A percentile compares a stretch with the other conserved stretches of the same genome.
Conservation (phyloP, 1,284 basidiomycete species). For the Inonotus hispidus region DNA sequence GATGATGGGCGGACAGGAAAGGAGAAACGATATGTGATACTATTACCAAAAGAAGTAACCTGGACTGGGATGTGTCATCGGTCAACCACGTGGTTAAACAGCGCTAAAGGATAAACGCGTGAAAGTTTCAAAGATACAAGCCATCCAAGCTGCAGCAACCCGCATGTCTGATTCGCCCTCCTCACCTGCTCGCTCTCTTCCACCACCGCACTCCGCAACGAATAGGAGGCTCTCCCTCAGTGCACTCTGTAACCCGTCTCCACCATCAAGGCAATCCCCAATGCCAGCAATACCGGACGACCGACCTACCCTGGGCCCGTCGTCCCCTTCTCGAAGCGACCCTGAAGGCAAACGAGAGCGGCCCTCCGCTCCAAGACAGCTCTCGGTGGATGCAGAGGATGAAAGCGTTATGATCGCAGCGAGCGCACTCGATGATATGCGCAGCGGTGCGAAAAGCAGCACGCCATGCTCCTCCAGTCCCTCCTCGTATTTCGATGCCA, state of each 20-base stretch:
- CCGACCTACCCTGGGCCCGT: neutral
- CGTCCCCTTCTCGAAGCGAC: neutral
- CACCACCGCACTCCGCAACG: neutral
- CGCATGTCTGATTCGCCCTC: slow-evolving; percentile 7
- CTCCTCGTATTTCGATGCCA: neutral
- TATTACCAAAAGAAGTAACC: neutral
- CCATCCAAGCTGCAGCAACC: neutral
- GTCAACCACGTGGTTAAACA: neutral
- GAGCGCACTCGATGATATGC: slow-evolving; percentile 64
- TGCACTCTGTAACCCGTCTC: slow-evolving; percentile 19
- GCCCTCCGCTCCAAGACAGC: neutral
- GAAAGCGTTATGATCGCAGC: slow-evolving; percentile 64
- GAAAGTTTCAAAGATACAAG: slow-evolving; percentile 4
- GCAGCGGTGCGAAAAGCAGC: slow-evolving; percentile 34
- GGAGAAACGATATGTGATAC: neutral
- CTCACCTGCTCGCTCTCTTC: neutral
- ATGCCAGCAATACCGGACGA: slow-evolving; percentile 3
- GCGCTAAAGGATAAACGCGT: slow-evolving; percentile 1
- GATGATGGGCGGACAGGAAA: neutral
- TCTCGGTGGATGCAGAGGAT: slow-evolving; percentile 36
- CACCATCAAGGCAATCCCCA: neutral
- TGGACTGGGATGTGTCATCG: neutral
- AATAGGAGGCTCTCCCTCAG: slow-evolving; percentile 18
- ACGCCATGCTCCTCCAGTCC: neutral
- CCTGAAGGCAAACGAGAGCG: neutral